These are phyloP conservation scores for Pestalotiopsis sp. DNA, from an alignment of 2,329 filamentous ascomycete genomes.

Conservation along the genomic window DNA sequence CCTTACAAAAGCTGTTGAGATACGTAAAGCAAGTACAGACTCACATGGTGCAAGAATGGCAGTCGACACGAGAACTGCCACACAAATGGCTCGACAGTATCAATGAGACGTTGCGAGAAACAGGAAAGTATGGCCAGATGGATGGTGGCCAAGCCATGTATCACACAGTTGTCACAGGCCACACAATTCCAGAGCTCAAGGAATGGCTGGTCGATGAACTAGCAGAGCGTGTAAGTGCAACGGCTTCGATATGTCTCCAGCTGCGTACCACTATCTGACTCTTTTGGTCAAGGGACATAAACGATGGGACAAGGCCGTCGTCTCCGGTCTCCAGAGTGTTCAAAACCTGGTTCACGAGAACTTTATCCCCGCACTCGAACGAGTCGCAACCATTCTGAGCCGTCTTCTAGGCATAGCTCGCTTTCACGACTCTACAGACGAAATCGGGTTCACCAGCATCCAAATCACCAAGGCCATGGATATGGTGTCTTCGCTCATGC, in stretches of 20 bases:
- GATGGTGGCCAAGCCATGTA: slow-evolving; percentile 77
- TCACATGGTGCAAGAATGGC: slow-evolving; percentile 82
- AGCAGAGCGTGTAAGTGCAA: slow-evolving; percentile 67
- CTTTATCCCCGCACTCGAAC: slow-evolving; percentile 84
- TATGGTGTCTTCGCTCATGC: slow-evolving; percentile 72
- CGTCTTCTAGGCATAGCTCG: slow-evolving; percentile 81
- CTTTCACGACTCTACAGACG: slow-evolving; percentile 70
- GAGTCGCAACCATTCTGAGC: slow-evolving; percentile 78
- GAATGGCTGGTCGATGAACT: slow-evolving; percentile 90
- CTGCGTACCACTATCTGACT: neutral
- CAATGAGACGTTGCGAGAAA: slow-evolving; percentile 72
- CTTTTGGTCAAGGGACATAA: slow-evolving; percentile 73
- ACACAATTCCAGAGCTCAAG: slow-evolving; percentile 73
- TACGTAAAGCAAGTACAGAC: slow-evolving; percentile 82
- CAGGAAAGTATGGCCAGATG: slow-evolving; percentile 56
- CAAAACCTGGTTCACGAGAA: slow-evolving; percentile 82
- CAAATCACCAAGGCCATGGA: slow-evolving; percentile 70
- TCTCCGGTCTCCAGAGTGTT: slow-evolving; percentile 75
- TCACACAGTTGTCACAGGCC: slow-evolving; percentile 82
- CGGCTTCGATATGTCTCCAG: neutral
- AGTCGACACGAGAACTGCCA: slow-evolving; percentile 78
- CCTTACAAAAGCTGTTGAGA: slow-evolving; percentile 81
- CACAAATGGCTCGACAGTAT: slow-evolving; percentile 77
- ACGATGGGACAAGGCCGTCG: slow-evolving; percentile 89
- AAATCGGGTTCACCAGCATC: slow-evolving; percentile 66